These are phyloP conservation scores for Coemansia sp. DNA, from an alignment of 192 early-diverging fungal species.

Conservation along the genomic window DNA sequence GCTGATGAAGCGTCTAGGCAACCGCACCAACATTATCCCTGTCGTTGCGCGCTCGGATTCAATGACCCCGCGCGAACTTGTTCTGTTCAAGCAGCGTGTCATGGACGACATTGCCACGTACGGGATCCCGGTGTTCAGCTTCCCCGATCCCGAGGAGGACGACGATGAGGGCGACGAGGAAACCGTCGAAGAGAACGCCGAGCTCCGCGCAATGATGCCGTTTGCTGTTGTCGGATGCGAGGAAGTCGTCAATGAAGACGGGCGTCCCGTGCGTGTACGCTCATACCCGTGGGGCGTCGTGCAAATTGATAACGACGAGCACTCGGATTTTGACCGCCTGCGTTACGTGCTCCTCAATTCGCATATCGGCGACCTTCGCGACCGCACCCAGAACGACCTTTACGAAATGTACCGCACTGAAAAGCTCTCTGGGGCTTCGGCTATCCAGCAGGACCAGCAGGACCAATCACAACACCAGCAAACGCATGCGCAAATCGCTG, in stretches of 20 bases:
- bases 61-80: conserved; percentile 81
- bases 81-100: conserved; percentile 87
- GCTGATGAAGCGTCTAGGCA: conserved; percentile 87
- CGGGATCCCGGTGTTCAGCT: conserved; percentile 97
- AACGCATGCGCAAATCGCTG: not conserved
- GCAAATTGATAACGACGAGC: conserved; percentile 94
- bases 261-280: conserved; percentile 88
- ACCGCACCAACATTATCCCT: conserved; percentile 93
- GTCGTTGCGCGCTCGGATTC: conserved; percentile 95
- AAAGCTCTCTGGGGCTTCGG: conserved; percentile 64
- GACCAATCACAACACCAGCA: not conserved
- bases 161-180: conserved; percentile 99
- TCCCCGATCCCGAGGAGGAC: conserved; percentile 93
- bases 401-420: conserved; percentile 96
- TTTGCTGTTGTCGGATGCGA: conserved; percentile 97
- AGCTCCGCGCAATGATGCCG: conserved; percentile 86
- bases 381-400: conserved; percentile 92
- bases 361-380: conserved; percentile 96
- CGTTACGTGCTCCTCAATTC: conserved; percentile 92
- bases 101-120: conserved; percentile 97
- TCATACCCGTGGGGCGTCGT: conserved; percentile 96
- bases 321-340: conserved; percentile 95
- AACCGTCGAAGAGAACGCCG: conserved; percentile 96
- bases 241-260: conserved; percentile 77
- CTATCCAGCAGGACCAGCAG: conserved; percentile 9